phyloP scores from a whole-genome alignment of 305 asterid genomes.

The Galium porrigens region DNA sequence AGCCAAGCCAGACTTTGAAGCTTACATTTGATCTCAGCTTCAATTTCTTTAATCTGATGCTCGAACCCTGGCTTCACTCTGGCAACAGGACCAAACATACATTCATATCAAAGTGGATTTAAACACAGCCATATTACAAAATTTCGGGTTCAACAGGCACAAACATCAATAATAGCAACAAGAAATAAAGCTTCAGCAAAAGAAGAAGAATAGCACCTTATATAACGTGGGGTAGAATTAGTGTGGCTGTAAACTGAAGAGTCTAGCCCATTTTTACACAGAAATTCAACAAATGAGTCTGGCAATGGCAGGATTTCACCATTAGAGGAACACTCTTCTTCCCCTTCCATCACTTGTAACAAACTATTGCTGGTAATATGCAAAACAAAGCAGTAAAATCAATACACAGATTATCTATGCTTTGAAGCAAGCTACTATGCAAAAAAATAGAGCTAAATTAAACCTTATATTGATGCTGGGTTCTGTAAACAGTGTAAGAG shows the following conservation, averaged over 20 bases:
- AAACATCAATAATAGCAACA: not conserved
- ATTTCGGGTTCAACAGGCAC: not conserved
- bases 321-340: slow-evolving; percentile 21
- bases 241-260: slow-evolving; percentile 51
- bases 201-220: slow-evolving; percentile 35
- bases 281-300: slow-evolving; percentile 55
- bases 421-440: not conserved
- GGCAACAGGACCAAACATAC: slow-evolving; percentile 14
- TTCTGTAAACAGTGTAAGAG: not conserved
- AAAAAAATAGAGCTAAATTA: not conserved
- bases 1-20: slow-evolving; percentile 56
- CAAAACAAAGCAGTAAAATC: not conserved
- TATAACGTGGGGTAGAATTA: slow-evolving; percentile 66
- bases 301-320: slow-evolving; percentile 38
- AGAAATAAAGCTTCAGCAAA: not conserved
- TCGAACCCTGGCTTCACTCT: slow-evolving; percentile 69
- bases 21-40: slow-evolving; percentile 47
- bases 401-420: not conserved
- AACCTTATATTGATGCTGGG: not conserved
- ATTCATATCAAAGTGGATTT: not conserved
- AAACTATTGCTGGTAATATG: not conserved
- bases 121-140: not conserved
- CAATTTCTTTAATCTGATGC: slow-evolving; percentile 40
- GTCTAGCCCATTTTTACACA: slow-evolving; percentile 53
- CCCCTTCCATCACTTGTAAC: slow-evolving; percentile 19